Conservation (phyloP, 768 basidiomycete species). For the Collybiopsis confluens region DNA sequence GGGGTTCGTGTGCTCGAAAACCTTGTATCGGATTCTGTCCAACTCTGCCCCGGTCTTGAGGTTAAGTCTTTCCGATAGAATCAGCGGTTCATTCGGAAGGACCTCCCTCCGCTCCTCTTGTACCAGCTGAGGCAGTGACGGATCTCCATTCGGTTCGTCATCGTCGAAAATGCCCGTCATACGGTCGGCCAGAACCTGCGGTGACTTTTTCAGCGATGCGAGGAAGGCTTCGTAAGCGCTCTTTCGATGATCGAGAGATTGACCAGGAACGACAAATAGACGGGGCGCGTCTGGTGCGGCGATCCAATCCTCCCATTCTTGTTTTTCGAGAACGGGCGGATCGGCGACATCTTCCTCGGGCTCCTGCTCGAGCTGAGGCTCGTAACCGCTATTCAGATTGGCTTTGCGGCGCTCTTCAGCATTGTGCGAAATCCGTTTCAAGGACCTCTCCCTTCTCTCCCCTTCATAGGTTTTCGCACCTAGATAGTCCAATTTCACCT, state of each 20-base stretch:
- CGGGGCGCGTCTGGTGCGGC: not conserved
- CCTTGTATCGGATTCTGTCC: not conserved
- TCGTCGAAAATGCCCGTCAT: not conserved
- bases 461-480: conserved; percentile 18
- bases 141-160: not conserved
- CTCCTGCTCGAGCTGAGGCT: not conserved
- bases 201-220: not conserved
- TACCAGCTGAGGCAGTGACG: not conserved
- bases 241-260: not conserved
- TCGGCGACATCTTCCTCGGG: not conserved
- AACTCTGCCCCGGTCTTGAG: too few relatives aligned
- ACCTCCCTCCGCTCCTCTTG: too few relatives aligned
- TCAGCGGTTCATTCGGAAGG: too few relatives aligned
- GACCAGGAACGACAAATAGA: not conserved
- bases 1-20: not conserved
- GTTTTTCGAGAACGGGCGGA: not conserved
- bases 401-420: not conserved
- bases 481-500: conserved; percentile 45
- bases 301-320: conserved; percentile 8
- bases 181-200: too few relatives aligned
- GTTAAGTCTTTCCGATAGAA: too few relatives aligned
- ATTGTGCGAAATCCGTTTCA: not conserved
- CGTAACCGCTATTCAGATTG: not conserved
- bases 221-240: not conserved
- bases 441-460: not conserved